phyloP scores from a whole-genome alignment of 2,329 filamentous ascomycete genomes.

The Cercospora sojina region DNA sequence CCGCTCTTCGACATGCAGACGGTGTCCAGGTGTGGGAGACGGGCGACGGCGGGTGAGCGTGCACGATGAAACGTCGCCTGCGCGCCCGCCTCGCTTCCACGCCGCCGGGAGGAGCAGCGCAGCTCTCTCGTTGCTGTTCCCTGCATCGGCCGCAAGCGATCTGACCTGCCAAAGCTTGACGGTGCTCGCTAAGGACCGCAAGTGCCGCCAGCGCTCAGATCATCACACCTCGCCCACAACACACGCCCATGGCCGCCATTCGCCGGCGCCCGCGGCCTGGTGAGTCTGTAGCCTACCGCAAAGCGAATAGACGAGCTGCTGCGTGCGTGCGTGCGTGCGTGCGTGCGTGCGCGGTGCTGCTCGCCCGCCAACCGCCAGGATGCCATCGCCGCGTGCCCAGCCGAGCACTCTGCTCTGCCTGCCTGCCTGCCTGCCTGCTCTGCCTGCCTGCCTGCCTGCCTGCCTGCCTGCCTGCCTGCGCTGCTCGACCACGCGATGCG shows the following conservation, averaged over 20 bases:
- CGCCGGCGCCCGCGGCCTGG: constrained; percentile 1
- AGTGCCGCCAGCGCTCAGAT: constrained; percentile 16
- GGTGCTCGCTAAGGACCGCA: neutral
- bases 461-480: no score
- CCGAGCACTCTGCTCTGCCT: neutral
- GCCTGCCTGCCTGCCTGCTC: no score
- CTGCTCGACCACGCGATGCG: neutral
- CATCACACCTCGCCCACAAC: constrained; percentile 13
- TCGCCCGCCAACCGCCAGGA: constrained; percentile 1
- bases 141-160: constrained; percentile 15
- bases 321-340: no score
- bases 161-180: constrained; percentile 9
- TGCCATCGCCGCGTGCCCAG: neutral
- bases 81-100: constrained; percentile 14
- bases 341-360: neutral
- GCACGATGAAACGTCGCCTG: constrained; percentile 18
- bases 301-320: constrained; percentile 20
- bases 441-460: no score
- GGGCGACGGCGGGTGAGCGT: neutral
- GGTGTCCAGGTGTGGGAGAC: neutral
- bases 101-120: neutral
- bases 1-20: neutral
- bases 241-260: constrained; percentile 4
- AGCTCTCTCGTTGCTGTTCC: constrained; percentile 1
- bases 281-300: neutral